Conservation (phyloP, 768 basidiomycete species). For the Auriscalpium orientale region DNA sequence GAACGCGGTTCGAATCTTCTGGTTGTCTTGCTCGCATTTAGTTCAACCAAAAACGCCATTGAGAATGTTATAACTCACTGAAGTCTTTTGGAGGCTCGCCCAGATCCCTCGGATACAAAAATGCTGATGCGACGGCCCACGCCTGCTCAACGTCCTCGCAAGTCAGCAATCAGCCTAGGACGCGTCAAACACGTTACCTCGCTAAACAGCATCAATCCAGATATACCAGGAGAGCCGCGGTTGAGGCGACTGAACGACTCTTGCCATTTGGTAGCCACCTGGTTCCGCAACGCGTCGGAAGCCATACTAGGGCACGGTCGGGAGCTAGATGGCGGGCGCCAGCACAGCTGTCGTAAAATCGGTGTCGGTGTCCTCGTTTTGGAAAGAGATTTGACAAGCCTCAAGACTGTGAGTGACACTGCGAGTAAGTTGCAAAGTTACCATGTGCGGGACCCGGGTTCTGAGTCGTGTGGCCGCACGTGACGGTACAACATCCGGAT, state of each 20-base stretch:
- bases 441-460: too few relatives aligned
- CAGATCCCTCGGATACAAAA: conserved; percentile 47
- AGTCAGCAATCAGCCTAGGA: too few relatives aligned
- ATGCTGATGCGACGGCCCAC: conserved; percentile 47
- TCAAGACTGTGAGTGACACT: too few relatives aligned
- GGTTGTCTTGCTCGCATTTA: conserved; percentile 32
- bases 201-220: conserved; percentile 56
- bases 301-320: conserved; percentile 34
- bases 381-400: too few relatives aligned
- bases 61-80: conserved; percentile 14
- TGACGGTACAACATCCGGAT: too few relatives aligned
- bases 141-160: conserved; percentile 30
- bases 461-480: too few relatives aligned
- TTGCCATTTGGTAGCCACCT: conserved; percentile 66
- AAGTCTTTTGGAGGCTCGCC: conserved; percentile 26
- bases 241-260: conserved; percentile 62
- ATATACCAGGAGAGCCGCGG: conserved; percentile 48
- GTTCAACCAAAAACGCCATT: background rate
- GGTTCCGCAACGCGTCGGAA: conserved; percentile 53
- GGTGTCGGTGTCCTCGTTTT: too few relatives aligned
- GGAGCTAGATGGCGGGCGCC: background rate
- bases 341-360: too few relatives aligned
- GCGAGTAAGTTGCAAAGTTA: too few relatives aligned
- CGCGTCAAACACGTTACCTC: conserved; percentile 28
- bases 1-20: conserved; percentile 47